Conservation (phyloP, 2,329 filamentous ascomycete genomes). For the Cercospora sp. region DNA sequence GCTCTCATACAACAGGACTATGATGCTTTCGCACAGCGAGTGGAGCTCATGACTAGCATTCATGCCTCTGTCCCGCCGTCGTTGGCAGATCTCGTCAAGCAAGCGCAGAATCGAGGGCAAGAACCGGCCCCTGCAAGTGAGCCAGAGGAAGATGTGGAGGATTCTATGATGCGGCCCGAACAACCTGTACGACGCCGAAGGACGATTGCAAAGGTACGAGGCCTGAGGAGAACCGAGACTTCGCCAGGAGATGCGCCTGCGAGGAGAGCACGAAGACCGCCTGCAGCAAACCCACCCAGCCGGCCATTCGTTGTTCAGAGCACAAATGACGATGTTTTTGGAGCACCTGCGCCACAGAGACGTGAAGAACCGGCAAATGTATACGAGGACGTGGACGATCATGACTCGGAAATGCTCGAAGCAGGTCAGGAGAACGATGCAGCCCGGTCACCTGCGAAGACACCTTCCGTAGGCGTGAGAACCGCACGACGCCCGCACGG, state of each 20-base stretch:
- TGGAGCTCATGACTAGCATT: constrained; percentile 62
- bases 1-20: constrained; percentile 61
- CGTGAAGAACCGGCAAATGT: neutral
- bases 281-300: constrained; percentile 5
- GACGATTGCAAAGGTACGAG: constrained; percentile 32
- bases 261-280: constrained; percentile 20
- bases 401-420: constrained; percentile 40
- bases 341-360: constrained; percentile 8
- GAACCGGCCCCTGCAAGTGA: constrained; percentile 28
- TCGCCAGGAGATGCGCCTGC: constrained; percentile 30
- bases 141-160: constrained; percentile 22
- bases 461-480: constrained; percentile 35
- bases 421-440: constrained; percentile 54
- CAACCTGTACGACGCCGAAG: constrained; percentile 31
- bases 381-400: constrained; percentile 26
- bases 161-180: constrained; percentile 20
- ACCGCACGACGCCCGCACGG: constrained; percentile 36
- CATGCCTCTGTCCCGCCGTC: constrained; percentile 56
- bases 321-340: constrained; percentile 29
- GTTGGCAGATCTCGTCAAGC: constrained; percentile 47
- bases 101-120: constrained; percentile 55
- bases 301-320: constrained; percentile 32
- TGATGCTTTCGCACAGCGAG: constrained; percentile 57
- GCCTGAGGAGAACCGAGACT: constrained; percentile 26
- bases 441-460: constrained; percentile 43